Base-by-base conservation (phyloP, 2,329 filamentous ascomycete genomes). In the Botrytis hyacinthi region DNA sequence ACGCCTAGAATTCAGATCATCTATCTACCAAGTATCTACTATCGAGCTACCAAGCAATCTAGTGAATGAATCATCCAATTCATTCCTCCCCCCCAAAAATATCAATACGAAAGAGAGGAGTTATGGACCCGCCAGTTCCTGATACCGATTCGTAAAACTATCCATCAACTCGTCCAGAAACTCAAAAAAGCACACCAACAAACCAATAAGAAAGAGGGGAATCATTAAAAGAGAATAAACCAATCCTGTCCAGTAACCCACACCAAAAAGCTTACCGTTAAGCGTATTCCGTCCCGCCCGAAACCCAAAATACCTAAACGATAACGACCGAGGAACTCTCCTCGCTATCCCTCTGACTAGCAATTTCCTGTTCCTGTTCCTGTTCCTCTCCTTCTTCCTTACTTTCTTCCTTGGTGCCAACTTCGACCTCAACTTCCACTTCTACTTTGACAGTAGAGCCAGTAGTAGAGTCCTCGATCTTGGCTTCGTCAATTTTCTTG, bases 261-360 rank as follows among this genome's bases (percentile, higher is more conserved):
- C 37, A 44, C 14, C 40, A 32, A 26, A 66, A 35, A n/a, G 51
- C 29, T 26, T 18, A 26, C 20, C 26, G 9, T 22, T 3, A 66
- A 35, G 22, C 42, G 20, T 44, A n/a, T 35, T 6, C 46, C 18
- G 7, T 26, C 3, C 18, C 29, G 16, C 9, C 26, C 26, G 4
- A 32, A 62, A n/a, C 8, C 18, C 46, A 63, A 22, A 35, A 67
- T 32, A 59, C 14, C 22, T 65, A 72, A 32, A 72, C 61, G 35
- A 72, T 37, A 5, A 72, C 22, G 20, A 72, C 70, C 4, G 70
- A 72, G 66, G 70, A 72, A 72, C 69, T 29, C 22, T 51, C 59
- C 7, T 71, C 61, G 32, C 70, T 72, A 46, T 59, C 61, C 35
- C 32, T 54, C 44, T 54, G 44, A 32, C 44, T 54, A 29, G 9